phyloP scores from a whole-genome alignment of 139 green algal genomes.

The Volvox reticuliferus region DNA sequence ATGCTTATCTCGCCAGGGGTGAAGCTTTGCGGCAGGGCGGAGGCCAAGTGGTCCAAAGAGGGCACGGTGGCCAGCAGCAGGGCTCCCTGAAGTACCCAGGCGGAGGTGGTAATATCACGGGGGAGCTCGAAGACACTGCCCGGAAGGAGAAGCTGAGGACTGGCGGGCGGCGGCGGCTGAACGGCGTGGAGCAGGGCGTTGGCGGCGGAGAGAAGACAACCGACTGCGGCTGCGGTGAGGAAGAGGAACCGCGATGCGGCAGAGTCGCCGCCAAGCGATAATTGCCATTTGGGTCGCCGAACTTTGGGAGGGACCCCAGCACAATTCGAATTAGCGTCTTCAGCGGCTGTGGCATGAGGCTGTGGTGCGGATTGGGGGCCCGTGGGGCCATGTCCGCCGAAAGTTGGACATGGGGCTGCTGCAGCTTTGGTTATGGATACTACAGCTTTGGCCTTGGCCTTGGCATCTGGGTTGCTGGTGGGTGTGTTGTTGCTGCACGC shows the following conservation, averaged over 20 bases:
- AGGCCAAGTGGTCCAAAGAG: constrained; percentile 47
- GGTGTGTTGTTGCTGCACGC: not conserved
- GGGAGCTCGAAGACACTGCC: constrained; percentile 29
- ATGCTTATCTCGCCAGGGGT: constrained; percentile 67
- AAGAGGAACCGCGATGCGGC: not conserved
- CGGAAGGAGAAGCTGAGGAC: constrained; percentile 24
- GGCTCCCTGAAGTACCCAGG: not conserved
- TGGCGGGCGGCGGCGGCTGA: not conserved
- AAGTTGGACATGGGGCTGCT: no score
- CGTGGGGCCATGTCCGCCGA: no score
- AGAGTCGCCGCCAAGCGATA: not conserved
- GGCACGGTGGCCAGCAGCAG: constrained; percentile 13
- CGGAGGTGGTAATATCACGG: constrained; percentile 7
- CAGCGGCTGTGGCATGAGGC: no score
- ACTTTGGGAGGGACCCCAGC: no score
- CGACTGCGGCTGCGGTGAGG: not conserved
- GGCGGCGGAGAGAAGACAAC: not conserved
- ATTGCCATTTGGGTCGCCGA: not conserved
- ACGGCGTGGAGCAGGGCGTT: not conserved
- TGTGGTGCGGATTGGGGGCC: no score
- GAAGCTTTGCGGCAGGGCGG: constrained; percentile 56
- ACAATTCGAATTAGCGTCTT: no score
- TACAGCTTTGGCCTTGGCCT: no score
- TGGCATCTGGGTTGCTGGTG: not conserved
- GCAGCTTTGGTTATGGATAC: no score